Base-by-base conservation (phyloP, 2,329 filamentous ascomycete genomes). In the Aspergillus pseudoglaucus region DNA sequence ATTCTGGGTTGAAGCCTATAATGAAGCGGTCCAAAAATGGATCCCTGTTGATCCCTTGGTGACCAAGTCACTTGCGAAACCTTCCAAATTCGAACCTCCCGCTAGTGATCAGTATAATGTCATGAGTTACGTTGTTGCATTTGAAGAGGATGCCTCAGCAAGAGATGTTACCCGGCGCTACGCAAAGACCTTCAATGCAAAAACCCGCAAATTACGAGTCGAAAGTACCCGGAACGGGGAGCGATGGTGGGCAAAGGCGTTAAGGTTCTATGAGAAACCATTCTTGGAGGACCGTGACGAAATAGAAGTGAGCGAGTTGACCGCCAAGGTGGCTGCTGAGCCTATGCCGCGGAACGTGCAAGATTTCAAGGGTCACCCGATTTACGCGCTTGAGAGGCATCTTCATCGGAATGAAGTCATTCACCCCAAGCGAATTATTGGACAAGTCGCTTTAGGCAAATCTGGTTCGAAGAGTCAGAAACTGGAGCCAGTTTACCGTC, bases 1-100 rank as follows among this genome's bases (percentile, higher is more conserved):
- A 3, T 97, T 90, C 63, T 98, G 93, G 93, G 85, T 96, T 0
- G 93, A 98, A 69, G 84, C 88, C 3, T 87, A 95, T 54, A 90
- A 96, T 53, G 75, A 83, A 46, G 86, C 87, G 0, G 82, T 89
- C 54, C 88, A 96, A 63, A 95, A 89, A 72, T 98, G 93, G 93
- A 81, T 95, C 47, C 80, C 89, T 0, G 81, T 93, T 33, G 93
- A 98, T 63, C 83, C 90, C 0, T 68, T 96, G 0, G 89, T 93
- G 2, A 95, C 90, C 0, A 77, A 81, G 47, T 86, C 83, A 54
- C 82, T 95, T 47, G 88, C 84, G 63, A 90, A 87, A 51, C 81
- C 88, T 0, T 78, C 77, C 25, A 83, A 80, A 42, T 75, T 98
- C 23, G 93, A 98, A 61, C 93, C 93, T 0, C 88, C 93, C 0